These are phyloP conservation scores for Tinospora cordifolia DNA, from an alignment of 164 flowering plant species.

Conservation along the genomic window DNA sequence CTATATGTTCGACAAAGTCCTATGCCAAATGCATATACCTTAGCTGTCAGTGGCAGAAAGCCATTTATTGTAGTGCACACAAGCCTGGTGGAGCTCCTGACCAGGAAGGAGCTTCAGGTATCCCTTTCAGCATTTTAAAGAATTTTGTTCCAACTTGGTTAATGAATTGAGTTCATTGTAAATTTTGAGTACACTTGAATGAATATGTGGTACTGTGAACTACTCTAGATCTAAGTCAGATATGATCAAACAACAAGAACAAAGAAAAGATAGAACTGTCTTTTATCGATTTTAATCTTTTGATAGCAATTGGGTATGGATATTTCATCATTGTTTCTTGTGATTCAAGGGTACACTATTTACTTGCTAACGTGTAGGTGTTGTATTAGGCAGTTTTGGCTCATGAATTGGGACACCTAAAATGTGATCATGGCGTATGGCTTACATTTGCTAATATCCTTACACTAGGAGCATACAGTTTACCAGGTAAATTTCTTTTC, in stretches of 20 bases:
- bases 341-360: neutral
- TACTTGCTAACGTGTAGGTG: neutral
- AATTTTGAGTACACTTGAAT: neutral
- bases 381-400: conserved; percentile 79
- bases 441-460: conserved; percentile 91
- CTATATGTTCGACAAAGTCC: conserved; percentile 91
- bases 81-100: conserved; percentile 88
- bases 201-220: neutral
- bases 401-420: conserved; percentile 94
- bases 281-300: neutral
- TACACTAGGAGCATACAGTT: conserved; percentile 74
- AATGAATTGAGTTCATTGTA: neutral
- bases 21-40: conserved; percentile 89
- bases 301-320: neutral
- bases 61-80: conserved; percentile 96
- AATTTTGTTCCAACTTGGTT: neutral
- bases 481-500: conserved; percentile 65
- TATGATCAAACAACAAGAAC: no score
- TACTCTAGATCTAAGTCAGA: neutral
- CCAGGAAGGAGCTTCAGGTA: conserved; percentile 85
- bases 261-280: no score
- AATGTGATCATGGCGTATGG: conserved; percentile 98
- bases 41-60: conserved; percentile 84
- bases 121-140: neutral
- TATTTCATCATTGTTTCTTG: neutral